These are phyloP conservation scores for Gamsiella multidivaricata DNA, from an alignment of 192 early-diverging fungal species.

Conservation along the genomic window DNA sequence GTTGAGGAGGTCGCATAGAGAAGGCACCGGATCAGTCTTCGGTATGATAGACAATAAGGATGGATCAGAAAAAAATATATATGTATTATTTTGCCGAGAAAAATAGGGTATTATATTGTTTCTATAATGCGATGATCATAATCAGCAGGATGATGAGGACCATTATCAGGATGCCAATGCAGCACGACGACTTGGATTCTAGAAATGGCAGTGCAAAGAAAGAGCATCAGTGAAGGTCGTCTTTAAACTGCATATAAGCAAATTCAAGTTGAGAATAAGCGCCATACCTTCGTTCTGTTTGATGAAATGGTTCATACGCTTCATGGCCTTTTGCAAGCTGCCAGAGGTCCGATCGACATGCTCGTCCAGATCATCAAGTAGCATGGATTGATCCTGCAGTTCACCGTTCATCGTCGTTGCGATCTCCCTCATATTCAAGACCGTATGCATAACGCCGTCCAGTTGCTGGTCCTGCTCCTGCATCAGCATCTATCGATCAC, in stretches of 20 bases:
- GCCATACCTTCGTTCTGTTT: constrained; percentile 64
- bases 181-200: constrained; percentile 66
- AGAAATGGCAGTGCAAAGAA: neutral
- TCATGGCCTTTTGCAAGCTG: constrained; percentile 61
- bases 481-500: constrained; percentile 57
- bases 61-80: too few species aligned
- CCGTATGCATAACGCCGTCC: constrained; percentile 65
- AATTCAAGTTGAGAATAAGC: neutral
- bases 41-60: neutral
- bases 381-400: constrained; percentile 66
- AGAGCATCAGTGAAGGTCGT: neutral
- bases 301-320: constrained; percentile 62
- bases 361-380: constrained; percentile 67
- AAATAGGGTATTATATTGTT: neutral
- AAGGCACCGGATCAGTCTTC: neutral
- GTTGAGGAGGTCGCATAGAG: constrained; percentile 27
- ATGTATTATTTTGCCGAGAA: too few species aligned
- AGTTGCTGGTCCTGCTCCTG: constrained; percentile 69
- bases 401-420: constrained; percentile 66
- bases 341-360: constrained; percentile 61
- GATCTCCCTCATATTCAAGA: constrained; percentile 68
- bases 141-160: constrained; percentile 66
- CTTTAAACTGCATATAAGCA: neutral
- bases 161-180: constrained; percentile 64
- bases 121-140: constrained; percentile 61